Conservation (phyloP, 805 yeast species). For the Metschnikowia drakensbergensis region DNA sequence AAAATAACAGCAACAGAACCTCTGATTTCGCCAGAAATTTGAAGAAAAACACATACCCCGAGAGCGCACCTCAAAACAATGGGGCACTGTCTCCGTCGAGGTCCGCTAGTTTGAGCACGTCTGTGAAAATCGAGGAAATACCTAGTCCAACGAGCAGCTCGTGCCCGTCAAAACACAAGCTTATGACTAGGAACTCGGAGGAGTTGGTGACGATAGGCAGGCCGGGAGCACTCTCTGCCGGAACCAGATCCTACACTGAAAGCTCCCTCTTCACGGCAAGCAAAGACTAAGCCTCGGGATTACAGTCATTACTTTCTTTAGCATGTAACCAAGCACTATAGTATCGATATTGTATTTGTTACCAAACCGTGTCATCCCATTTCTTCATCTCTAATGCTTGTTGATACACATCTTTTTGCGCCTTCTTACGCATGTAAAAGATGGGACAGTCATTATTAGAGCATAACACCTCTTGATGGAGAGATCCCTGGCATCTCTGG, state of each 20-base stretch:
- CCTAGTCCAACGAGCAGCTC: neutral
- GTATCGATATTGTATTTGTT: constrained; percentile 1
- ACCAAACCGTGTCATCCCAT: constrained; percentile 64
- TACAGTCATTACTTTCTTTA: neutral
- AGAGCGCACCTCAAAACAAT: constrained; percentile 1
- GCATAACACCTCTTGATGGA: constrained; percentile 94
- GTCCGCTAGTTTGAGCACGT: neutral
- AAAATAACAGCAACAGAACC: constrained; percentile 42
- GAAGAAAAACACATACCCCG: constrained; percentile 30
- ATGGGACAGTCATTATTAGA: constrained; percentile 96
- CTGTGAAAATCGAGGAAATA: neutral
- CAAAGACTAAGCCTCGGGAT: constrained; percentile 6
- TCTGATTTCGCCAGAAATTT: constrained; percentile 45
- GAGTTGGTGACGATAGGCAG: constrained; percentile 21
- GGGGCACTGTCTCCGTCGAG: constrained; percentile 4
- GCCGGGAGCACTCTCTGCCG: constrained; percentile 31
- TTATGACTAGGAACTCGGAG: constrained; percentile 25
- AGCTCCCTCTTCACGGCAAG: constrained; percentile 20
- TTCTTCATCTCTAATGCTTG: constrained; percentile 57
- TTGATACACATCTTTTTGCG: constrained; percentile 64
- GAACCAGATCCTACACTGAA: constrained; percentile 34
- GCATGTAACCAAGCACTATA: neutral
- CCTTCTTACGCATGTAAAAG: constrained; percentile 91
- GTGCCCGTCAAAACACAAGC: constrained; percentile 9
- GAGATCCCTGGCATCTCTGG: constrained; percentile 93